phyloP scores from a whole-genome alignment of 1,139 yeast species.

The Candida smagusa region DNA sequence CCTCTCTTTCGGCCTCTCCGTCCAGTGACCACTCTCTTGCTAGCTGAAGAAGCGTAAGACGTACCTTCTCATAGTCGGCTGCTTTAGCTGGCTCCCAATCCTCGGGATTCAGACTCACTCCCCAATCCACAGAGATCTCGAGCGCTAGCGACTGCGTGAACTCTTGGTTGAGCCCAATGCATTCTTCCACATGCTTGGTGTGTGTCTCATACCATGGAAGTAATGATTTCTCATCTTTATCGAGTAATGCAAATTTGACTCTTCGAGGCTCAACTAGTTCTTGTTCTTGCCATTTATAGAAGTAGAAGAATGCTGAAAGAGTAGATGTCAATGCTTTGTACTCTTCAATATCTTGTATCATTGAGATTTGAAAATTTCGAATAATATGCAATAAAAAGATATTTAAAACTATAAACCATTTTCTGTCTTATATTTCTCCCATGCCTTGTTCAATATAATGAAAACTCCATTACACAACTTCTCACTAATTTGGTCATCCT shows the following conservation, averaged over 20 bases:
- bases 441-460: constrained; percentile 77
- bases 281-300: constrained; percentile 33
- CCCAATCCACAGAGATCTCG: constrained; percentile 53
- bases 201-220: constrained; percentile 54
- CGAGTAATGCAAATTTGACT: constrained; percentile 28
- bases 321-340: constrained; percentile 37
- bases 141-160: constrained; percentile 49
- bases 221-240: constrained; percentile 37
- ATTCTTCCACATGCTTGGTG: constrained; percentile 38
- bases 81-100: constrained; percentile 46
- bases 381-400: no score
- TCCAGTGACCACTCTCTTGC: constrained; percentile 75
- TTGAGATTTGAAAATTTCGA: constrained; percentile 5
- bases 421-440: constrained; percentile 78
- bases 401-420: constrained; percentile 14
- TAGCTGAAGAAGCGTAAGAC: constrained; percentile 60
- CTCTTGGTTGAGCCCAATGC: constrained; percentile 47
- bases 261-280: constrained; percentile 34
- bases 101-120: constrained; percentile 36
- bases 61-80: constrained; percentile 58
- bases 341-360: constrained; percentile 30
- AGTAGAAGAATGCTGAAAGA: constrained; percentile 35
- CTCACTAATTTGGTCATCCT: constrained; percentile 60
- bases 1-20: constrained; percentile 52
- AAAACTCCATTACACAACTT: constrained; percentile 88